Percentiles rank a stretch among this genome's conserved stretches.
Conservation (phyloP, 805 yeast genomes). For the Kluyveromyces lactis region DNA sequence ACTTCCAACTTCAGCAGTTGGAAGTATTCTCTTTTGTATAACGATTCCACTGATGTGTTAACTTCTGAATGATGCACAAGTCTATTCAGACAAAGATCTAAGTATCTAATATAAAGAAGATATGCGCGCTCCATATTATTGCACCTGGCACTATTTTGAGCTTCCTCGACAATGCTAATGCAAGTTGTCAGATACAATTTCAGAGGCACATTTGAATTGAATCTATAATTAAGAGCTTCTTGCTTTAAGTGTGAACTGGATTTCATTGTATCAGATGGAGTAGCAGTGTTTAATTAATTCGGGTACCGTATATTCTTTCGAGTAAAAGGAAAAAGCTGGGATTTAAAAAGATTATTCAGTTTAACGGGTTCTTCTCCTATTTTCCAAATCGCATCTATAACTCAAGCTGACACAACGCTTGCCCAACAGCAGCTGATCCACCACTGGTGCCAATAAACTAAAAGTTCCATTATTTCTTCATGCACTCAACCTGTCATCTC, state of each 20-base stretch:
- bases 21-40: constrained; percentile 18
- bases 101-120: constrained; percentile 47
- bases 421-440: too few species aligned
- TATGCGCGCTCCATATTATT: constrained; percentile 43
- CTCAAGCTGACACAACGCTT: too few species aligned
- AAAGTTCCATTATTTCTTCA: too few species aligned
- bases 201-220: constrained; percentile 42
- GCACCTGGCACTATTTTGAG: constrained; percentile 33
- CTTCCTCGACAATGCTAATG: constrained; percentile 36
- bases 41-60: constrained; percentile 2
- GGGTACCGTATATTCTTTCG: too few species aligned
- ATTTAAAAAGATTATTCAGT: too few species aligned
- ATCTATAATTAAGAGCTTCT: constrained; percentile 49
- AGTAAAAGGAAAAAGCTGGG: too few species aligned
- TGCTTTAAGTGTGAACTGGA: constrained; percentile 18
- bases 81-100: constrained; percentile 36
- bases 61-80: constrained; percentile 23
- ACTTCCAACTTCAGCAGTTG: constrained; percentile 26
- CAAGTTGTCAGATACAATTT: constrained; percentile 47
- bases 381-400: too few species aligned
- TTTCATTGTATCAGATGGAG: constrained; percentile 2
- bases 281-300: too few species aligned
- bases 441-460: too few species aligned
- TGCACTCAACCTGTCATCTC: too few species aligned
- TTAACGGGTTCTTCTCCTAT: too few species aligned